Conservation (phyloP, 2,329 filamentous ascomycete genomes). For the Moelleriella libera region DNA sequence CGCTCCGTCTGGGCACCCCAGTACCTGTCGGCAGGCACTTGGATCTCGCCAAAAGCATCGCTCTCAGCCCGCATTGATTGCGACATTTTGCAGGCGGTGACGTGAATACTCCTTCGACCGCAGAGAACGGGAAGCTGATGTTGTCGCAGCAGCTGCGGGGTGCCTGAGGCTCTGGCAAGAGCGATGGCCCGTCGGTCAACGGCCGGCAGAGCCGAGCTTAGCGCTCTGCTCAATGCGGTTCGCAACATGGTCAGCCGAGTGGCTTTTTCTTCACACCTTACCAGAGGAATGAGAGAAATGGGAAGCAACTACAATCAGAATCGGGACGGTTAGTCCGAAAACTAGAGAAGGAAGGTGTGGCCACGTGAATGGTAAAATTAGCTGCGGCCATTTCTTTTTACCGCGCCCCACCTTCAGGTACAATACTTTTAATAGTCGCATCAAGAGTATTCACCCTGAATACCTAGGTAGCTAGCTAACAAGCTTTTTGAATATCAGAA, state of each 20-base stretch:
- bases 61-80: slow-evolving; percentile 64
- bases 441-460: too few species aligned
- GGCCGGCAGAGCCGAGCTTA: slow-evolving; percentile 1
- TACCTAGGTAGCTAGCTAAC: too few species aligned
- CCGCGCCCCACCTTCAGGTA: too few species aligned
- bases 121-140: background rate
- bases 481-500: too few species aligned
- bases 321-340: too few species aligned
- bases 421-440: too few species aligned
- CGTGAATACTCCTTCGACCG: background rate
- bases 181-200: background rate
- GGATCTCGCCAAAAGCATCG: slow-evolving; percentile 95
- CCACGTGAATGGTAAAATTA: too few species aligned
- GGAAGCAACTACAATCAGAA: too few species aligned
- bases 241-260: slow-evolving; percentile 1
- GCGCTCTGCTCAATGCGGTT: slow-evolving; percentile 1
- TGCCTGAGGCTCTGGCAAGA: background rate
- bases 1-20: slow-evolving; percentile 97
- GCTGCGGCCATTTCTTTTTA: too few species aligned
- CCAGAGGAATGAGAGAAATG: too few species aligned
- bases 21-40: slow-evolving; percentile 87
- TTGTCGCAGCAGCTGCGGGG: slow-evolving; percentile 1
- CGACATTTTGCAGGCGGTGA: slow-evolving; percentile 7
- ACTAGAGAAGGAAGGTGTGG: too few species aligned
- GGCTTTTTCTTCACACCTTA: too few species aligned